These are phyloP conservation scores for Colletotrichum higginsianum DNA, from an alignment of 2,329 filamentous ascomycete genomes.

Conservation along the genomic window DNA sequence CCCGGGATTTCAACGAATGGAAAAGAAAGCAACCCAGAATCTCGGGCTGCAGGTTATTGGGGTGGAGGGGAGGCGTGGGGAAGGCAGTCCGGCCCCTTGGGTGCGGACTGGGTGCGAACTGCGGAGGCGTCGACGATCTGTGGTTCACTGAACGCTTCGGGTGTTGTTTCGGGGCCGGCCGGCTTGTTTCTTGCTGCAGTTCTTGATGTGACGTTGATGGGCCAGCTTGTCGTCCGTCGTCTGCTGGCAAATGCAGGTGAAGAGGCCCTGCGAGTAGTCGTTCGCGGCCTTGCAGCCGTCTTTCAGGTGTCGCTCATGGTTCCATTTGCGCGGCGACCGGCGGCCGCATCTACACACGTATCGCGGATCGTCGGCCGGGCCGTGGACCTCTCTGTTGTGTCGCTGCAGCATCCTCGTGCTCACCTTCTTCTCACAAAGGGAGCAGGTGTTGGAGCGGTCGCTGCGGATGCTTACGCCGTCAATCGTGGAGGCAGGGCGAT, in stretches of 20 bases:
- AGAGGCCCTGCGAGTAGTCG: not conserved
- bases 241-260: constrained; percentile 4
- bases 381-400: too few species aligned
- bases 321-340: not conserved
- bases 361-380: not conserved
- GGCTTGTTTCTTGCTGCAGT: not conserved
- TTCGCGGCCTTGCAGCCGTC: not conserved
- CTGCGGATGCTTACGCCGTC: not conserved
- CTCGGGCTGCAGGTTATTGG: too few species aligned
- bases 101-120: too few species aligned
- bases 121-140: not conserved
- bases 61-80: too few species aligned
- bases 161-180: constrained; percentile 4
- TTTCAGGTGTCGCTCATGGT: not conserved
- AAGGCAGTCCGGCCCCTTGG: not conserved
- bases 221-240: not conserved
- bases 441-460: not conserved
- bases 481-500: not conserved
- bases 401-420: not conserved
- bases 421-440: fast-evolving
- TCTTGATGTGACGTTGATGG: not conserved
- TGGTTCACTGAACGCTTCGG: not conserved
- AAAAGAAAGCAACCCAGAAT: too few species aligned
- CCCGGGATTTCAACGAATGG: too few species aligned
- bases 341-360: constrained; percentile 8